Evolutionary conservation across 1,139 yeast genomes (phyloP), one percentile per base, ranked within the genome.

Genomic region (Hyphopichia fennica): DNA sequence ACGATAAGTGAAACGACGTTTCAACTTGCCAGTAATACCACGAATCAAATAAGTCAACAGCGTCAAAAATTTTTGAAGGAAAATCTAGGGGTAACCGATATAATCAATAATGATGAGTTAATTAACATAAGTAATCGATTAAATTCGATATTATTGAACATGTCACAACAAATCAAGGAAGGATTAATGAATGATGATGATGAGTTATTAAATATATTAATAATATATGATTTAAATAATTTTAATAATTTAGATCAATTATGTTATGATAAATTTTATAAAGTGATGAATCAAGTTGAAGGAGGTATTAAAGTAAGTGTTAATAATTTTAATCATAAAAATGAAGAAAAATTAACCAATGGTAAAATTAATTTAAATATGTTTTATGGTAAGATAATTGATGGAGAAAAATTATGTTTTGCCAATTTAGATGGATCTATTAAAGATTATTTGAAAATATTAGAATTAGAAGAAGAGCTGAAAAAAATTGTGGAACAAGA

Each of bases 211-310:
- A 72, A 72, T 42, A 53, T 73, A 16, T 56, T 72, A 29, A 54
- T 93, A 34, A 84, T 88, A 41, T 95, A 90, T 59, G 99, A 93
- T 62, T 74, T 91, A 65, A 79, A 62, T 41, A 90, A 93, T 52
- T 79, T 84, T 58, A 71, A 80, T 22, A 75, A 81, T 48, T 73
- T 91, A 52, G 87, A 86, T 48, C 71, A 75, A 41, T 70, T 82
- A 48, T 82, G 88, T 15, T 78, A 80, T 50, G 71, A 75, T 39
- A 87, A 84, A 50, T 93, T 93, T 62, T 83, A 82, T 54, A 75
- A 77, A 43, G 97, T 89, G n/a, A 82, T 90, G 84, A 77, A 78
- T 49, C 97, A 91, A 63, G 97, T 91, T 14, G 96, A 91, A 60
- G 97, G 96, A 30, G 91, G 89, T 11, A 89, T 84, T 37, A 72